Percentiles rank a stretch among this genome's conserved stretches.
phyloP scores from a whole-genome alignment of 2,329 filamentous ascomycete genomes.

The Arthroderma sp. region DNA sequence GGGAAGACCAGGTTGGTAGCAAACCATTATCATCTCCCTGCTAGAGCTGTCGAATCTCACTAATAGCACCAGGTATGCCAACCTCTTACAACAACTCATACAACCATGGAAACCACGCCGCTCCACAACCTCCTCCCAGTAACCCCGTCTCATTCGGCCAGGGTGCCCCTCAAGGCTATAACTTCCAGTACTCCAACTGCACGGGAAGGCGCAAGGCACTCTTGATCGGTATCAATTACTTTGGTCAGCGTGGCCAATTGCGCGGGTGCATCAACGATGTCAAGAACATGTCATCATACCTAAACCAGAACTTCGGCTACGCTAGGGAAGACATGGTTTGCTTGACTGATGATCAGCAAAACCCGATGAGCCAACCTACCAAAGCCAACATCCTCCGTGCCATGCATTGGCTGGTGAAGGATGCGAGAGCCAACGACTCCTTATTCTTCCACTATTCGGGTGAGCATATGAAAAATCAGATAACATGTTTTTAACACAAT shows the following conservation, averaged over 20 bases:
- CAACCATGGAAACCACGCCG: constrained; percentile 43
- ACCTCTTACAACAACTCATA: constrained; percentile 41
- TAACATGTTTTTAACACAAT: background rate
- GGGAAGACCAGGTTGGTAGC: constrained; percentile 26
- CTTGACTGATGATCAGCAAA: constrained; percentile 91
- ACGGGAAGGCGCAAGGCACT: constrained; percentile 79
- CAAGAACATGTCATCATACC: constrained; percentile 86
- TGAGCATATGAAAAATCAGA: constrained; percentile 28
- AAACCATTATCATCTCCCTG: background rate
- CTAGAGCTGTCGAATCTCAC: background rate
- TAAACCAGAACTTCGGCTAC: constrained; percentile 82
- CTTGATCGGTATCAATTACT: constrained; percentile 93
- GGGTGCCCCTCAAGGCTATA: constrained; percentile 67
- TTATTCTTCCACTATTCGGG: constrained; percentile 96
- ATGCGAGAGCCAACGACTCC: constrained; percentile 81
- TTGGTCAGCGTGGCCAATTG: constrained; percentile 78
- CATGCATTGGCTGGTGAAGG: constrained; percentile 97
- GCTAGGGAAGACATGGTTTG: constrained; percentile 95
- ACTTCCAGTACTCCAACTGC: constrained; percentile 83
- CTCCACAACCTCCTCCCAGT: constrained; percentile 53
- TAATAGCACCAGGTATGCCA: constrained; percentile 12
- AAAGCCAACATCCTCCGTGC: constrained; percentile 90
- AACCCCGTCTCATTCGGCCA: constrained; percentile 61
- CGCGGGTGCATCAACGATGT: constrained; percentile 95
- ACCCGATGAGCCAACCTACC: constrained; percentile 91